Percentiles rank a stretch among this genome's conserved stretches.
phyloP scores from a whole-genome alignment of 1,284 basidiomycete genomes.

The Sphagnurus paluster region DNA sequence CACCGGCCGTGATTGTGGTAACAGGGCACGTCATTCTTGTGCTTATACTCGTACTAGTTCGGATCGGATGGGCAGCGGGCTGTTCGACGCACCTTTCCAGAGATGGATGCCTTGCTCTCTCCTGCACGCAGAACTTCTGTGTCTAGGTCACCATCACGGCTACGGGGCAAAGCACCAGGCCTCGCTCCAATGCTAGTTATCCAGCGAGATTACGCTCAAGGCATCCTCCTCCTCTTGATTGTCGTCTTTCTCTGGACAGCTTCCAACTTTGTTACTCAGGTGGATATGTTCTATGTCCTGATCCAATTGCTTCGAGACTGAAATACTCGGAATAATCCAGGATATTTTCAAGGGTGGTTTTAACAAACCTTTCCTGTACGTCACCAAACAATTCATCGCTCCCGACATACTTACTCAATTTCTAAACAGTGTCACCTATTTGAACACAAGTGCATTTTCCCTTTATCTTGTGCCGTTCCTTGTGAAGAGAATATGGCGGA shows the following conservation, averaged over 20 bases:
- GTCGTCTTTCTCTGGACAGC: constrained; percentile 88
- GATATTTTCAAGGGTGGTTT: constrained; percentile 72
- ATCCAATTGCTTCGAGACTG: not conserved
- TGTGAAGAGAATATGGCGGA: constrained; percentile 39
- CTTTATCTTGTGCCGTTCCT: constrained; percentile 83
- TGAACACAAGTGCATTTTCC: constrained; percentile 88
- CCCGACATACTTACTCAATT: constrained; percentile 10
- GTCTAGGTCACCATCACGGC: constrained; percentile 4
- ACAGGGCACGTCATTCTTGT: not conserved
- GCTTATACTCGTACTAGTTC: not conserved
- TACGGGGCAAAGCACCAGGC: constrained; percentile 1
- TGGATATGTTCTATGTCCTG: constrained; percentile 27
- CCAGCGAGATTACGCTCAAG: constrained; percentile 62
- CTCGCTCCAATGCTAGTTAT: constrained; percentile 10
- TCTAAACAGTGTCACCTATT: constrained; percentile 71
- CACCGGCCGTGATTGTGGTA: not conserved
- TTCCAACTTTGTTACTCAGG: constrained; percentile 81
- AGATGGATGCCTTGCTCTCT: constrained; percentile 10
- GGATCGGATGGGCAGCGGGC: not conserved
- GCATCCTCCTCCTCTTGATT: constrained; percentile 70
- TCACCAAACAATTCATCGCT: constrained; percentile 14
- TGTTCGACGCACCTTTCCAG: not conserved
- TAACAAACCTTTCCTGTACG: constrained; percentile 80
- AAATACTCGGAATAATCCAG: constrained; percentile 35
- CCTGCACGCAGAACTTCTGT: not conserved